phyloP scores from a whole-genome alignment of 148 eudicot genomes.

The Vaccinium vitisidaea region DNA sequence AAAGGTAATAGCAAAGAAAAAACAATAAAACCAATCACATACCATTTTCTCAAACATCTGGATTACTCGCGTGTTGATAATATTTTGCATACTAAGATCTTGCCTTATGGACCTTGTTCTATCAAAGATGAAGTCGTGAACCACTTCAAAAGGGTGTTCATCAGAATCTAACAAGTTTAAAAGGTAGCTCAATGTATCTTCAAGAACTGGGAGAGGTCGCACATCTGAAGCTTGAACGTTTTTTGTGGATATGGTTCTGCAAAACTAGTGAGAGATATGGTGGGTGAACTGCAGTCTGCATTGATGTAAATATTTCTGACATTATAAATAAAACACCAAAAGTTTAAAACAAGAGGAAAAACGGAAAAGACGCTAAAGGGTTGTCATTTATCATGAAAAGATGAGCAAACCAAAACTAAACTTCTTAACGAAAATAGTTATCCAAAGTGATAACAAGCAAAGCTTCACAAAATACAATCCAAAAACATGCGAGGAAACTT shows the following conservation, averaged over 20 bases:
- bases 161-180: constrained; percentile 57
- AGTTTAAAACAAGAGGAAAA: neutral
- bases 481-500: neutral
- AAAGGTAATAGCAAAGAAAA: neutral
- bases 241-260: constrained; percentile 87
- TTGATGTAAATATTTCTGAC: neutral
- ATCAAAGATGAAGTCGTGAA: constrained; percentile 92
- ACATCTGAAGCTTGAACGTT: constrained; percentile 60
- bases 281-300: constrained; percentile 10
- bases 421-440: neutral
- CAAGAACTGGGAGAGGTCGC: constrained; percentile 75
- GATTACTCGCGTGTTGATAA: constrained; percentile 49
- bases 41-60: constrained; percentile 88
- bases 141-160: constrained; percentile 67
- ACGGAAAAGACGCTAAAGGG: neutral
- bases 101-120: constrained; percentile 94
- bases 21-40: constrained; percentile 18
- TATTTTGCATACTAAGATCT: constrained; percentile 90
- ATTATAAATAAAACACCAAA: neutral
- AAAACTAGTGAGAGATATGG: constrained; percentile 54
- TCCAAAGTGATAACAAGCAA: constrained; percentile 12
- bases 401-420: neutral
- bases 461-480: neutral
- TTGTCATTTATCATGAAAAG: neutral
- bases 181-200: constrained; percentile 75